Percentiles rank a stretch among this genome's conserved stretches.
Evolutionary conservation across 2,329 filamentous ascomycete genomes (phyloP).

Genomic region (Aspergillus novoparasiticus): DNA sequence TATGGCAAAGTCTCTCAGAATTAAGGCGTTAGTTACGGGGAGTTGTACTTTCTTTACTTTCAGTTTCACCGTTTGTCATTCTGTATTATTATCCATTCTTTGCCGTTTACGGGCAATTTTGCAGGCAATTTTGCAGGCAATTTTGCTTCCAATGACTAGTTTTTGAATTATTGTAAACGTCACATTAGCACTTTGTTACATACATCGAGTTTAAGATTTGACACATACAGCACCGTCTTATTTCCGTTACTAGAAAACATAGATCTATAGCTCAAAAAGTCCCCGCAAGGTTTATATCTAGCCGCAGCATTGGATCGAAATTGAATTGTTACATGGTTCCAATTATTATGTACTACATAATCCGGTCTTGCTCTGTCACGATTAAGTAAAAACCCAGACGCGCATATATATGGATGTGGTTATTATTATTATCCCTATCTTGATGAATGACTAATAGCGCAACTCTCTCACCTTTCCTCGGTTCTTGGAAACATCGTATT

Average conservation of each 20-base stretch:
- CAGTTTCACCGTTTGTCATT: background rate
- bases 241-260: background rate
- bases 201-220: background rate
- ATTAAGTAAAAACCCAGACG: background rate
- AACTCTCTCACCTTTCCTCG: conserved; percentile 66
- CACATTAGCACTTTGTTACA: background rate
- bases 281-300: background rate
- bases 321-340: background rate
- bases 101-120: background rate
- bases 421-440: background rate
- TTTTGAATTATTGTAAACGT: background rate
- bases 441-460: conserved; percentile 48
- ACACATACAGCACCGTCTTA: background rate
- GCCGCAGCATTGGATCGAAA: background rate
- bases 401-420: background rate
- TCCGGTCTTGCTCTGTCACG: background rate
- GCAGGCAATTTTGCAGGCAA: background rate
- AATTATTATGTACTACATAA: background rate
- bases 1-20: background rate
- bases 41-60: background rate
- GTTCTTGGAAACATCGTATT: conserved; percentile 72
- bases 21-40: background rate
- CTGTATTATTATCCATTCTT: background rate
- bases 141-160: background rate
- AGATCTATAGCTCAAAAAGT: background rate